Evolutionary conservation across 177 flowering plant species (phyloP), one percentile per base, ranked within the genome.

Genomic region (Vitis hybrid): DNA sequence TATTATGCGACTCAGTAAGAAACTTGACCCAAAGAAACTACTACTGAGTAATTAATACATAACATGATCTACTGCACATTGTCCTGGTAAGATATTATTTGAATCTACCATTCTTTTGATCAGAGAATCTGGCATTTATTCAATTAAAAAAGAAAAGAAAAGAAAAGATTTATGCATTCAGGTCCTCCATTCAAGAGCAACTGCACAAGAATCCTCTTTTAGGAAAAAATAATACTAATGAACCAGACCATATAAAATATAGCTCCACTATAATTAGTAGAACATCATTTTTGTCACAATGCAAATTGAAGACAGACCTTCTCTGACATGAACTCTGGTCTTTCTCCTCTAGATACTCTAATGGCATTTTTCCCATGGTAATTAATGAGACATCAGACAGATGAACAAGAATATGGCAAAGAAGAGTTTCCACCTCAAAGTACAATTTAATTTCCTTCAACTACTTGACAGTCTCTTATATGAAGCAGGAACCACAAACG

Each of bases 1-100:
- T 73, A 66, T 67, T 57, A 44, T 76, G 44, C 47, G 68, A 50
- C 17, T 22, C 7, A 28, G 24, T 71, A 18, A 82, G 73, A 33
- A 70, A 67, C 64, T 58, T 71, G 63, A 44, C 67, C 14, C 2
- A 61, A 8, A 65, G 15, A 58, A 79, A 19, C 51, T 22, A 31
- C 28, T 18, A 58, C 7, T 28, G 20, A 58, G 11, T 55, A 5
- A 14, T 14, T 13, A 14, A 14, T 55, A 55, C 17, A 55, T 55
- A 58, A 18, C 61, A 58, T 58, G 18, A 58, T 20, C 3, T 18
- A 19, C 28, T 18, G 8, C 24, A 18, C 11, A 7, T 19, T 58
- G 10, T 17, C 61, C 17, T 55, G 17, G 15, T 15, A 19, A 55
- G 58, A 55, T 38, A 38, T 38, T 38, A 5, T 38, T 38, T 38